These are phyloP conservation scores for Boletus subparvulus DNA, from an alignment of 768 basidiomycete species.

Conservation along the genomic window DNA sequence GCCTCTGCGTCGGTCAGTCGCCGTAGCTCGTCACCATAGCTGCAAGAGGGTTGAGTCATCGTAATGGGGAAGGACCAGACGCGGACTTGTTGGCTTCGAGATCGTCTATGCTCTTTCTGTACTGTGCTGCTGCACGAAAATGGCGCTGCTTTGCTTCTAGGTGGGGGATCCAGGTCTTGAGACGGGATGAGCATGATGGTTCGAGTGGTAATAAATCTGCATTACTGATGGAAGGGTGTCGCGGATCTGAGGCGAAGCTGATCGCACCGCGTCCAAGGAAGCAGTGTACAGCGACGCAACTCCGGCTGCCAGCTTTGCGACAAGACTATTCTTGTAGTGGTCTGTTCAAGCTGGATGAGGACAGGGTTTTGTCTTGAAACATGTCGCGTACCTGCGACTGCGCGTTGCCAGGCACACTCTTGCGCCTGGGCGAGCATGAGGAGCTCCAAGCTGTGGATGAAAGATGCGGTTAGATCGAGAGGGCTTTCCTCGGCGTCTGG, in stretches of 20 bases:
- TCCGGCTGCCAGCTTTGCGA: slow-evolving; percentile 80
- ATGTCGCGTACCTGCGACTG: slow-evolving; percentile 62
- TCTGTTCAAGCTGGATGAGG: slow-evolving; percentile 33
- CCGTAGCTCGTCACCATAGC: slow-evolving; percentile 87
- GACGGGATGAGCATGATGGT: slow-evolving; percentile 13
- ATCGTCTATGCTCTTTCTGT: slow-evolving; percentile 86
- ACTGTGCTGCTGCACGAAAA: slow-evolving; percentile 87
- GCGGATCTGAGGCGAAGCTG: slow-evolving; percentile 44
- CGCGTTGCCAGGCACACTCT: slow-evolving; percentile 95
- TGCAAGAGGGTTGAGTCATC: slow-evolving; percentile 31
- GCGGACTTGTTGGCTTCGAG: slow-evolving; percentile 69
- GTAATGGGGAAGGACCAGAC: background rate
- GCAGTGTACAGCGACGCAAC: slow-evolving; percentile 67
- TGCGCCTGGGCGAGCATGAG: slow-evolving; percentile 94
- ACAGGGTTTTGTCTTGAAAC: background rate
- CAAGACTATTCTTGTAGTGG: slow-evolving; percentile 75
- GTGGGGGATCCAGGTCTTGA: slow-evolving; percentile 72
- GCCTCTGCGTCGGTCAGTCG: slow-evolving; percentile 67
- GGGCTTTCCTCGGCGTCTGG: slow-evolving; percentile 55
- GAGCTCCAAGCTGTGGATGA: slow-evolving; percentile 62
- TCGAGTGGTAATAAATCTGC: background rate
- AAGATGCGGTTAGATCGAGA: slow-evolving; percentile 62
- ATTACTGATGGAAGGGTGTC: slow-evolving; percentile 56
- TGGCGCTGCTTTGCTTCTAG: slow-evolving; percentile 81
- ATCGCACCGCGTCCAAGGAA: slow-evolving; percentile 44